Percentiles rank a stretch among this genome's conserved stretches.
phyloP scores from a whole-genome alignment of 2,329 filamentous ascomycete species.

The Paraphaeosphaeria minitans region DNA sequence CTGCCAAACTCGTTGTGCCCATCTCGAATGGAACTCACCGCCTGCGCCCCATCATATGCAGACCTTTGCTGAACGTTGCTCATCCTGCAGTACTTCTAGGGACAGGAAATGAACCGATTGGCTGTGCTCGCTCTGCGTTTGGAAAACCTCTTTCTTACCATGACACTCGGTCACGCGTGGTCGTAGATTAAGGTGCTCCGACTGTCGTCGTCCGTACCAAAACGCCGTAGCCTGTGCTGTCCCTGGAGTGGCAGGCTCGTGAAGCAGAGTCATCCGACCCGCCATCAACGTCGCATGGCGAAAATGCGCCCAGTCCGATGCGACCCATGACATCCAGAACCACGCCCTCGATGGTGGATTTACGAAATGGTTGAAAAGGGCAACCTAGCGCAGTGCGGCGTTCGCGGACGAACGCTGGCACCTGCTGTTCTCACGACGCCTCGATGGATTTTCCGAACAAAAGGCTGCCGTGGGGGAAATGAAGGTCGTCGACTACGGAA shows the following conservation, averaged over 20 bases:
- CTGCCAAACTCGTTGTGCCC: background rate
- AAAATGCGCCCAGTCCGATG: conserved; percentile 10
- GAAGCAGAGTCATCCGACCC: conserved; percentile 2
- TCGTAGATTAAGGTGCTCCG: background rate
- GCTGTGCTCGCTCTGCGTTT: conserved; percentile 10
- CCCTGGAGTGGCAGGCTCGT: background rate
- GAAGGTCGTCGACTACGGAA: conserved; percentile 9
- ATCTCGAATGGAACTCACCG: conserved; percentile 24
- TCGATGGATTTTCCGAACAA: conserved; percentile 2
- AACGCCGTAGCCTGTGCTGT: background rate
- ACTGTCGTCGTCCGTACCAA: background rate
- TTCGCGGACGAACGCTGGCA: conserved; percentile 6
- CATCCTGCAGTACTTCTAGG: conserved; percentile 21
- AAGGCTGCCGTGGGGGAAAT: conserved; percentile 7
- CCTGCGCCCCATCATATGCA: conserved; percentile 23
- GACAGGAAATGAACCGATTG: conserved; percentile 32
- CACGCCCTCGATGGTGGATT: conserved; percentile 14
- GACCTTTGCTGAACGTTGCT: conserved; percentile 21
- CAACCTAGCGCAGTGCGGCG: background rate
- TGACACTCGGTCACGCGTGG: background rate
- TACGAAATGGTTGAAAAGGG: background rate
- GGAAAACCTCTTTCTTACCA: background rate
- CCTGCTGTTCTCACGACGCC: conserved; percentile 17
- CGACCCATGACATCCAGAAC: conserved; percentile 2
- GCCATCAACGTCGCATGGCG: background rate